Evolutionary conservation across 805 yeast species (phyloP).

Genomic region (Candida pini): DNA sequence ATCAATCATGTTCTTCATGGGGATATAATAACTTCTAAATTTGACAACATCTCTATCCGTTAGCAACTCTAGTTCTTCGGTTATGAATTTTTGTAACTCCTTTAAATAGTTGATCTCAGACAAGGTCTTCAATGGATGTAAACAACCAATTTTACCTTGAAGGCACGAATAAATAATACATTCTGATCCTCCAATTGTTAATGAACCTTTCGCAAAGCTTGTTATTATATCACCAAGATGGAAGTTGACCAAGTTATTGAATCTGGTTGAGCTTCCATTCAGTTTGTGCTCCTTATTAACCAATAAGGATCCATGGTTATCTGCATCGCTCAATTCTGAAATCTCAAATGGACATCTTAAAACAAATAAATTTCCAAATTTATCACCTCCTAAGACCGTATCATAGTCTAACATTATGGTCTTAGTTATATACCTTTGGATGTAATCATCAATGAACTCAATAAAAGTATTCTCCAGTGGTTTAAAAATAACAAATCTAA

Average conservation of each 20-base stretch:
- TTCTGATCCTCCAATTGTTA: conserved; percentile 61
- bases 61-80: conserved; percentile 33
- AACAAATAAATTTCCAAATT: conserved; percentile 74
- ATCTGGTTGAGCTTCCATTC: conserved; percentile 49
- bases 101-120: conserved; percentile 57
- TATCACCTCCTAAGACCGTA: conserved; percentile 81
- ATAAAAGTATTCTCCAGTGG: conserved; percentile 43
- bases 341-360: conserved; percentile 52
- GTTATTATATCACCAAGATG: conserved; percentile 68
- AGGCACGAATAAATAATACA: conserved; percentile 66
- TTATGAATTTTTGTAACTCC: conserved; percentile 45
- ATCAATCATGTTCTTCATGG: conserved; percentile 70
- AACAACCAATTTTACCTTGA: conserved; percentile 74
- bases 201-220: conserved; percentile 46
- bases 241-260: conserved; percentile 50
- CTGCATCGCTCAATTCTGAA: conserved; percentile 46
- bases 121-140: conserved; percentile 60
- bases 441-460: conserved; percentile 64
- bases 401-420: conserved; percentile 60
- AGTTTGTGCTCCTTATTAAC: conserved; percentile 28
- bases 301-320: conserved; percentile 37
- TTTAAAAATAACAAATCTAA: conserved; percentile 51
- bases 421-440: conserved; percentile 62
- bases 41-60: conserved; percentile 63
- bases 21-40: conserved; percentile 78